phyloP scores from a whole-genome alignment of 768 basidiomycete genomes.

The Boletus rubropictus region DNA sequence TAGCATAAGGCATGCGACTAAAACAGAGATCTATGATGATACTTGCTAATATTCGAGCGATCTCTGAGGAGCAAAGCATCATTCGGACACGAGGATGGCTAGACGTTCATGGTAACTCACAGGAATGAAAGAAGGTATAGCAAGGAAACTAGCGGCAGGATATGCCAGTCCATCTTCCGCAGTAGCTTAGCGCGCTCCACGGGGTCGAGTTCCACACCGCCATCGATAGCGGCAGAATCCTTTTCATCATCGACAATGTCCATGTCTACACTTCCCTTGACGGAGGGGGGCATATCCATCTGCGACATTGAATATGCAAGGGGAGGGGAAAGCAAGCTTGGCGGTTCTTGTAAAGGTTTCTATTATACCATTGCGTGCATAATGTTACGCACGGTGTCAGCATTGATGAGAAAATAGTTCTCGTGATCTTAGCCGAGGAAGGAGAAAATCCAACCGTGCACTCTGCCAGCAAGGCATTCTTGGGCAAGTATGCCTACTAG shows the following conservation, averaged over 20 bases:
- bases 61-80: not conserved
- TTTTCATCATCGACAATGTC: not conserved
- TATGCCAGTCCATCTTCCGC: not conserved
- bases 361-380: too few species aligned
- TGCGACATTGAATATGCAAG: not conserved
- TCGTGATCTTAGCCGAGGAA: too few species aligned
- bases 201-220: not conserved
- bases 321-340: not conserved
- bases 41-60: not conserved
- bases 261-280: conserved; percentile 9
- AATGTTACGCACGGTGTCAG: too few species aligned
- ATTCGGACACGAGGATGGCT: not conserved
- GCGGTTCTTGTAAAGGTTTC: too few species aligned
- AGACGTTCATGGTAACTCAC: not conserved
- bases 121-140: conserved; percentile 1
- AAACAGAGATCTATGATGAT: not conserved
- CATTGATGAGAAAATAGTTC: too few species aligned
- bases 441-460: too few species aligned
- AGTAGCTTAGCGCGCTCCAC: not conserved
- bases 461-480: too few species aligned
- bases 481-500: too few species aligned
- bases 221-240: not conserved
- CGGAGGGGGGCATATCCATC: conserved; percentile 15
- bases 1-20: not conserved
- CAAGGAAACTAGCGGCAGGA: not conserved